Conservation (phyloP, 1,284 basidiomycete species). For the Ustilago trichophora region DNA sequence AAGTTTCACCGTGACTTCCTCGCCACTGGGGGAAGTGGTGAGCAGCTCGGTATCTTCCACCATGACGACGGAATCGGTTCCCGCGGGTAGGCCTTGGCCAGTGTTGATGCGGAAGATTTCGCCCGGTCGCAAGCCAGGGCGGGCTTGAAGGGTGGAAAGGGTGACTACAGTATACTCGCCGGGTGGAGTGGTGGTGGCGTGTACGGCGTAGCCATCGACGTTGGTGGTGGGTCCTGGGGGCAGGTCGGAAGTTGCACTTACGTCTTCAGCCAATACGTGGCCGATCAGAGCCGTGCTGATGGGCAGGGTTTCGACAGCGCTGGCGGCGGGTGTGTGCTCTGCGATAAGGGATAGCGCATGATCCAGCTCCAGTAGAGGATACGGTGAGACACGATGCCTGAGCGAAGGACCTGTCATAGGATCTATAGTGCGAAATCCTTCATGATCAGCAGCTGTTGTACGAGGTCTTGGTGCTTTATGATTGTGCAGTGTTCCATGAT, state of each 20-base stretch:
- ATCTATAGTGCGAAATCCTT: slow-evolving; percentile 73
- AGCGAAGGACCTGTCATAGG: slow-evolving; percentile 69
- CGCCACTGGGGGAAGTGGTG: too few species aligned
- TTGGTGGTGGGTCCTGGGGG: slow-evolving; percentile 74
- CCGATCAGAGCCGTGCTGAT: slow-evolving; percentile 71
- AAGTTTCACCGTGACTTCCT: slow-evolving; percentile 77
- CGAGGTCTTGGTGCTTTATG: slow-evolving; percentile 41
- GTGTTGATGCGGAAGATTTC: slow-evolving; percentile 62
- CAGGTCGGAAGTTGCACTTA: slow-evolving; percentile 73
- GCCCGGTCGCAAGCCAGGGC: slow-evolving; percentile 8
- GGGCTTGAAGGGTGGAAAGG: slow-evolving; percentile 54
- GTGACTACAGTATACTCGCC: slow-evolving; percentile 79
- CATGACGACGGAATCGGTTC: slow-evolving; percentile 84
- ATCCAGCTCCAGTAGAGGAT: slow-evolving; percentile 76
- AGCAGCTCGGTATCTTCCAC: slow-evolving; percentile 85
- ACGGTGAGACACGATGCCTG: slow-evolving; percentile 73
- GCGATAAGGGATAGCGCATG: slow-evolving; percentile 74
- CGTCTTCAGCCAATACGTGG: slow-evolving; percentile 78
- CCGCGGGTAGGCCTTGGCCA: slow-evolving; percentile 74
- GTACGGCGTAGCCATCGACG: slow-evolving; percentile 86
- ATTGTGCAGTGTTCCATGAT: slow-evolving; percentile 28
- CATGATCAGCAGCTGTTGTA: slow-evolving; percentile 39
- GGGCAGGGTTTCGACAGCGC: slow-evolving; percentile 5
- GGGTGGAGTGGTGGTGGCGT: slow-evolving; percentile 65
- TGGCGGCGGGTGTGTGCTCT: slow-evolving; percentile 68